phyloP scores from a whole-genome alignment of 768 basidiomycete species.

The Leucocoprinus birnbaumii region DNA sequence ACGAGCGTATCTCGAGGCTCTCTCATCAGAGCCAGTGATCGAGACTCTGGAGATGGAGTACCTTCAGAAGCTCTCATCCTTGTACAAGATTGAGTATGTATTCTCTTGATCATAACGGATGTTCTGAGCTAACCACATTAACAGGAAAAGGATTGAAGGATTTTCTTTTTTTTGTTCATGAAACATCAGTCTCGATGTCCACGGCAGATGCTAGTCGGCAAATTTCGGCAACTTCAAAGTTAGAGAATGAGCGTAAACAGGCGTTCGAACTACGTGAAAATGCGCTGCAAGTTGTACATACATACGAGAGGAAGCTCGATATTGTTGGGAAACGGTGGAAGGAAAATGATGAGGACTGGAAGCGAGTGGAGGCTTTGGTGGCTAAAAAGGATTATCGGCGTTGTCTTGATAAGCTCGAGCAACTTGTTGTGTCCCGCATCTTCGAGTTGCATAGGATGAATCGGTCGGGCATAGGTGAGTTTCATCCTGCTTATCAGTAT shows the following conservation, averaged over 20 bases:
- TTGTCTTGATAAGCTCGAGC: slow-evolving; percentile 20
- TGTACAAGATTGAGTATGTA: too few relatives aligned
- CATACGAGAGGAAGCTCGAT: slow-evolving; percentile 13
- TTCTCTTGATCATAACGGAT: too few relatives aligned
- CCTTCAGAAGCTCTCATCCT: too few relatives aligned
- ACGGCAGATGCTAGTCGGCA: too few relatives aligned
- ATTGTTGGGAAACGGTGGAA: slow-evolving; percentile 16
- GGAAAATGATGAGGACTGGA: slow-evolving; percentile 8
- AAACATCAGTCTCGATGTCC: too few relatives aligned
- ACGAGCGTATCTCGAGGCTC: slow-evolving; percentile 8
- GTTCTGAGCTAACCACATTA: too few relatives aligned
- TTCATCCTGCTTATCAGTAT: slow-evolving; percentile 1
- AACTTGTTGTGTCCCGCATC: slow-evolving; percentile 18
- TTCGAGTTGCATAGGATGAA: slow-evolving; percentile 25
- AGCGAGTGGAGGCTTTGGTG: not conserved
- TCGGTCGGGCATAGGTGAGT: slow-evolving; percentile 23
- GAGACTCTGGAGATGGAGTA: slow-evolving; percentile 19
- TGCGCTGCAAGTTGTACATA: too few relatives aligned
- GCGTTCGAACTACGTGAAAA: too few relatives aligned
- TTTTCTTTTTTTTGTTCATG: too few relatives aligned
- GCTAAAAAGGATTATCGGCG: slow-evolving; percentile 10
- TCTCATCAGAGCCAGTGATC: slow-evolving; percentile 13
- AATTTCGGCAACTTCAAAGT: too few relatives aligned
- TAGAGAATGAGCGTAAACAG: too few relatives aligned
- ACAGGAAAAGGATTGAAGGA: too few relatives aligned